Percentiles rank a stretch among this genome's conserved stretches.
Evolutionary conservation across 2,329 filamentous ascomycete genomes (phyloP).

Genomic region (Epichloe coenophiala): DNA sequence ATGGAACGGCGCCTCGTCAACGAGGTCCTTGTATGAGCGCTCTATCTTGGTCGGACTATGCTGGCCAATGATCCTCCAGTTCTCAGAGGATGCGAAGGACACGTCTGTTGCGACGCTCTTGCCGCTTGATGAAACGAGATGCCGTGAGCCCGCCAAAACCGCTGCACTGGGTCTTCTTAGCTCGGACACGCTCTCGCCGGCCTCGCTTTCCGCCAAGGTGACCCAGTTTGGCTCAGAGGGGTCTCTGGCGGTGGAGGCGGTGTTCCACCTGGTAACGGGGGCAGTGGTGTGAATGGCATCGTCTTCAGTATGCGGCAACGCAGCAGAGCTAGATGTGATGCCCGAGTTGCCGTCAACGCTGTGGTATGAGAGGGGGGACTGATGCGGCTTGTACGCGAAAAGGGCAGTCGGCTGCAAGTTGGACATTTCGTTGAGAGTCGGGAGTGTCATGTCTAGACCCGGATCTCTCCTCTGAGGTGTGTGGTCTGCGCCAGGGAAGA

Average conservation of each 20-base stretch:
- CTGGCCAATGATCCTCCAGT: conserved; percentile 20
- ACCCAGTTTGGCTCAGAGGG: conserved; percentile 10
- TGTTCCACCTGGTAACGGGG: conserved; percentile 4
- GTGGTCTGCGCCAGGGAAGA: conserved; percentile 18
- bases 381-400: conserved; percentile 3
- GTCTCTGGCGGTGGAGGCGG: conserved; percentile 3
- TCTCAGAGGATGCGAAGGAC: conserved; percentile 24
- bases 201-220: conserved; percentile 11
- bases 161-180: conserved; percentile 11
- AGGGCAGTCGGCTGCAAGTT: conserved; percentile 9
- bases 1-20: conserved; percentile 23
- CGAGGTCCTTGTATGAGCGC: conserved; percentile 20
- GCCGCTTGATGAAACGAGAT: conserved; percentile 6
- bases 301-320: conserved; percentile 12
- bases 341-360: conserved; percentile 16
- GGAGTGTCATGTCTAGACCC: conserved; percentile 15
- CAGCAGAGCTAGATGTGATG: conserved; percentile 21
- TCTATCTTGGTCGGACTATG: conserved; percentile 14
- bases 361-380: conserved; percentile 9
- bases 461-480: conserved; percentile 11
- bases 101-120: conserved; percentile 15
- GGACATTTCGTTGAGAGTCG: conserved; percentile 16
- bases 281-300: neutral
- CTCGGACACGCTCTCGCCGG: conserved; percentile 12
- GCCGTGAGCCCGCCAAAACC: conserved; percentile 8